These are phyloP conservation scores for Salvia hispanica DNA, from an alignment of 257 asterid species.

Conservation along the genomic window DNA sequence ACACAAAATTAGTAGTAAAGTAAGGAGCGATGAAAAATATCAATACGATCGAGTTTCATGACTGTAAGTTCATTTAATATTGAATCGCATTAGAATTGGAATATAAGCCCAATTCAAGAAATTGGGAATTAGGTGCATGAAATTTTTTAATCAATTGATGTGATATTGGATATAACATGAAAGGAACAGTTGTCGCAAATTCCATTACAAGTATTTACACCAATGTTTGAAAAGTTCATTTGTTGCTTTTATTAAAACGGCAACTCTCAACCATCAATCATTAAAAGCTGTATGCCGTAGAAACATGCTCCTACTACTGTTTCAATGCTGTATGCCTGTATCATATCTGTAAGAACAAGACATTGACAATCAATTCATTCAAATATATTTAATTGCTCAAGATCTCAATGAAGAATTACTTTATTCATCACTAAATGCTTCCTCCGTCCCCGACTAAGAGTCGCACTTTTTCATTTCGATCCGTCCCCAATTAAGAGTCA, in stretches of 20 bases:
- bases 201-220: not conserved
- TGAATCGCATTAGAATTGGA: too few species aligned
- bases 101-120: too few species aligned
- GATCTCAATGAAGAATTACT: too few species aligned
- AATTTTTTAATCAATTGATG: not conserved
- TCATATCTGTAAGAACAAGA: slow-evolving; percentile 10
- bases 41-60: too few species aligned
- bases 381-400: too few species aligned
- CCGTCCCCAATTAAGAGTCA: too few species aligned
- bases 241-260: slow-evolving; percentile 5
- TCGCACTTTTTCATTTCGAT: too few species aligned
- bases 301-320: not conserved
- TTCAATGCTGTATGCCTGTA: not conserved
- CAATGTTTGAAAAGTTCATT: not conserved
- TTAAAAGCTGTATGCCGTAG: slow-evolving; percentile 1
- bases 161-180: not conserved
- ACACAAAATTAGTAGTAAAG: too few species aligned
- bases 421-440: too few species aligned
- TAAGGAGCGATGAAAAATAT: too few species aligned
- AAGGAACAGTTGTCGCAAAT: not conserved
- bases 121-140: not conserved
- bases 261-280: slow-evolving; percentile 4
- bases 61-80: too few species aligned
- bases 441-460: too few species aligned
- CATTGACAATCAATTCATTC: not conserved